Evolutionary conservation across 768 basidiomycete genomes (phyloP).

Genomic region (Mycena floridula): DNA sequence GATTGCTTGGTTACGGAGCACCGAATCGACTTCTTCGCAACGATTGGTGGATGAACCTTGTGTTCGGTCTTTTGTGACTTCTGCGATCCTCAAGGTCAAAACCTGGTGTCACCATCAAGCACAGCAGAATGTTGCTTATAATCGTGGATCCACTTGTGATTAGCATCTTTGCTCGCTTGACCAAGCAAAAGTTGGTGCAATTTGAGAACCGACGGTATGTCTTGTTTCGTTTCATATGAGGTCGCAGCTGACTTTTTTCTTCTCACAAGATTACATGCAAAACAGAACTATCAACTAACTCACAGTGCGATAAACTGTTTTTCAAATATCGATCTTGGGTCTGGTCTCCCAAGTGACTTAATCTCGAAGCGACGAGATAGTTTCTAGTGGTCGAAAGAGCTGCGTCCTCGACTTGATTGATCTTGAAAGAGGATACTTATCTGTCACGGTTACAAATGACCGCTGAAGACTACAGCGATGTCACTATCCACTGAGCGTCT

Average conservation of each 20-base stretch:
- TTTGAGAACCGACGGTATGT: slow-evolving; percentile 77
- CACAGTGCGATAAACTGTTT: too few relatives aligned
- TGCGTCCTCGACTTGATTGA: too few relatives aligned
- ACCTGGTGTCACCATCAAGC: slow-evolving; percentile 70
- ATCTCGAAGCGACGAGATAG: too few relatives aligned
- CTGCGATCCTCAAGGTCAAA: slow-evolving; percentile 74
- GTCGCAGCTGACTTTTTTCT: slow-evolving; percentile 11
- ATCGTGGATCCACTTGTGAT: slow-evolving; percentile 57
- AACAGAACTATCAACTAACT: too few relatives aligned
- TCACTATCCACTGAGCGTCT: too few relatives aligned
- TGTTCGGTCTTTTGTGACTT: slow-evolving; percentile 72
- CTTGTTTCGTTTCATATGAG: neutral
- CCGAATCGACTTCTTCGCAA: slow-evolving; percentile 30
- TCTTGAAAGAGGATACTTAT: too few relatives aligned
- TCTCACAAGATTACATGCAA: too few relatives aligned
- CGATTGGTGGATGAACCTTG: slow-evolving; percentile 52
- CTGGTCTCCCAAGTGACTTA: too few relatives aligned
- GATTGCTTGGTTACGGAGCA: slow-evolving; percentile 57
- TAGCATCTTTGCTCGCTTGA: slow-evolving; percentile 44
- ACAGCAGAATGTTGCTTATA: slow-evolving; percentile 65
- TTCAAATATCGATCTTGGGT: too few relatives aligned
- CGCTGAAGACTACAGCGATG: too few relatives aligned
- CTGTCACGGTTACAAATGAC: too few relatives aligned
- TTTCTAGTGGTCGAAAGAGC: too few relatives aligned
- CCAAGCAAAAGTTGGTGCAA: slow-evolving; percentile 61